A percentile compares a stretch with the other conserved stretches of the same genome.
Evolutionary conservation across 192 early-diverging fungal species (phyloP).

Genomic region (Coemansia aciculifera): DNA sequence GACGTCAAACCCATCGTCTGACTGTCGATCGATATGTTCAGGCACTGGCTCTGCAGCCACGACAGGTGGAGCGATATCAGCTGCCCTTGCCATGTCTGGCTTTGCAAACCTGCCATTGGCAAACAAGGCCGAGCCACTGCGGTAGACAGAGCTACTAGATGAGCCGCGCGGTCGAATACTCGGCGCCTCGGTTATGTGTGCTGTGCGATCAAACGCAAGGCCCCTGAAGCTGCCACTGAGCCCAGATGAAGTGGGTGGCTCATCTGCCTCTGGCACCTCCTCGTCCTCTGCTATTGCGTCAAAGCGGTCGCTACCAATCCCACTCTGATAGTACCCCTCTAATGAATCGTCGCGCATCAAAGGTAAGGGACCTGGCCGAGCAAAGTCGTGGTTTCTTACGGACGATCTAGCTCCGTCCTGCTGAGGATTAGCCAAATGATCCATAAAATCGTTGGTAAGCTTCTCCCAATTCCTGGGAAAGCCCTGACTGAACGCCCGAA

Average conservation of each 20-base stretch:
- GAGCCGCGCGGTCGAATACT: neutral
- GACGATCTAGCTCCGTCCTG: neutral
- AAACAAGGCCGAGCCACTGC: constrained; percentile 36
- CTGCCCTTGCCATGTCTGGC: neutral
- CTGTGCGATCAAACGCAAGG: neutral
- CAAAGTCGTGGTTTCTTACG: constrained; percentile 7
- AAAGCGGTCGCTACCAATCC: constrained; percentile 4
- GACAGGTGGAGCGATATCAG: neutral
- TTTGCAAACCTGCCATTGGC: constrained; percentile 16
- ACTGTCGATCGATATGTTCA: neutral
- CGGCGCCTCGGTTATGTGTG: neutral
- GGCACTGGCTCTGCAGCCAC: neutral
- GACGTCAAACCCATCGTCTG: constrained; percentile 2
- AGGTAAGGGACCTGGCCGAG: neutral
- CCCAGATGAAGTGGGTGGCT: neutral
- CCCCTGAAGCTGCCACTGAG: neutral
- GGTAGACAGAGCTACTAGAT: constrained; percentile 20
- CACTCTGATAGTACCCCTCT: neutral
- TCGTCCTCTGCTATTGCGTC: constrained; percentile 10
- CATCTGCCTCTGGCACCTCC: neutral
- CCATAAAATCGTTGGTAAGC: constrained; percentile 23
- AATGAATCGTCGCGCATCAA: constrained; percentile 9
- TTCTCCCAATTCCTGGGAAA: constrained; percentile 37
- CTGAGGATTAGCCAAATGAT: neutral
- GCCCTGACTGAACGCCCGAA: constrained; percentile 28